A percentile compares a stretch with the other conserved stretches of the same genome.
Conservation (phyloP, 768 basidiomycete species). For the Termitomyces sp. region DNA sequence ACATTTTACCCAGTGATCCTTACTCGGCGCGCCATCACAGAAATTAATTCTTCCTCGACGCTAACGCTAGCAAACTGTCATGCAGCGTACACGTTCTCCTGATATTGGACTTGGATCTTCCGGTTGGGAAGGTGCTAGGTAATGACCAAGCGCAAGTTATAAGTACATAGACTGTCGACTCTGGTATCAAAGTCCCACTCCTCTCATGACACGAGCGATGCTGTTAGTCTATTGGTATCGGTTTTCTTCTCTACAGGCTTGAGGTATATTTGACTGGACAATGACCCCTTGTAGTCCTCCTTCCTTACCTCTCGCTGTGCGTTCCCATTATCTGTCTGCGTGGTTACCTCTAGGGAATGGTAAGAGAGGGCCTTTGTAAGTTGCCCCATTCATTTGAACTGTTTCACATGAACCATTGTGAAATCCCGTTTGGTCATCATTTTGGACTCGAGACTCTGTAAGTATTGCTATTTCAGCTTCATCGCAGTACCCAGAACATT, state of each 20-base stretch:
- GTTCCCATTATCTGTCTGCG: slow-evolving; percentile 58
- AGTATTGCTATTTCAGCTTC: slow-evolving; percentile 1
- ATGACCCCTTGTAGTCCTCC: slow-evolving; percentile 51
- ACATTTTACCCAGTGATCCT: no score
- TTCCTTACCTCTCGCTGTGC: slow-evolving; percentile 59
- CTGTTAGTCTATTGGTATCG: background rate
- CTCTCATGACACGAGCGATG: background rate
- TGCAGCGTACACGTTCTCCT: background rate
- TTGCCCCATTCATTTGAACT: background rate
- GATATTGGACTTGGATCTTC: background rate
- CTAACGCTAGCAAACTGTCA: background rate
- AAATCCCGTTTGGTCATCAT: slow-evolving; percentile 57
- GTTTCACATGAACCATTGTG: slow-evolving; percentile 28
- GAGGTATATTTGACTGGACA: slow-evolving; percentile 35
- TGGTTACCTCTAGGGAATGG: slow-evolving; percentile 59
- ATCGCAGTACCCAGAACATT: background rate
- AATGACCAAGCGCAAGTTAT: background rate
- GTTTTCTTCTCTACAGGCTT: slow-evolving; percentile 7
- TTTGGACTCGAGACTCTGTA: slow-evolving; percentile 57
- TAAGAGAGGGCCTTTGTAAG: slow-evolving; percentile 7
- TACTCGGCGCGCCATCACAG: background rate
- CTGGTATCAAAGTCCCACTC: background rate
- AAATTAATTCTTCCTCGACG: background rate
- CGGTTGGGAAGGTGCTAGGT: background rate
- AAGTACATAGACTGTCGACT: background rate